These are phyloP conservation scores for Crithidia fasciculata DNA, from an alignment of 208 protist species.

Conservation along the genomic window DNA sequence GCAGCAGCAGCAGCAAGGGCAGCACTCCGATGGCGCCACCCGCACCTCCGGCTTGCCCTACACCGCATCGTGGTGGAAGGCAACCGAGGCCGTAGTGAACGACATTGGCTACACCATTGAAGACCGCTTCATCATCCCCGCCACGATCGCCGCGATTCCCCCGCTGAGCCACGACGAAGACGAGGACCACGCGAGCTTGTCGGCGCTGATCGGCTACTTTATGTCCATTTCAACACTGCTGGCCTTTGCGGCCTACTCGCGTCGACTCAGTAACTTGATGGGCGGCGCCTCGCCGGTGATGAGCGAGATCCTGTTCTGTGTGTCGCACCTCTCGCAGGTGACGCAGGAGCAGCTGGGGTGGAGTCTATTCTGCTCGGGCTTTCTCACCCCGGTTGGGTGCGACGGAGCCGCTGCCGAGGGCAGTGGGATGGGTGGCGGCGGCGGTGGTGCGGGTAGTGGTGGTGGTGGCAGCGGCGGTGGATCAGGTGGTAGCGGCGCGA, in stretches of 20 bases:
- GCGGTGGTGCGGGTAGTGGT: neutral
- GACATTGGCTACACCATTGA: conserved; percentile 28
- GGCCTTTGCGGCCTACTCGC: conserved; percentile 22
- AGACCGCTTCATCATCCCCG: conserved; percentile 31
- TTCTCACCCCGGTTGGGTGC: conserved; percentile 12
- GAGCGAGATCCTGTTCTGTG: conserved; percentile 32
- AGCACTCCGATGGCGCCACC: neutral
- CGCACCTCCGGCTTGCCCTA: neutral
- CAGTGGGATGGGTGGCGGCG: neutral
- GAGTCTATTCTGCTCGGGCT: conserved; percentile 27
- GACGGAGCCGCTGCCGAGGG: conserved; percentile 16
- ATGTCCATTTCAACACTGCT: conserved; percentile 15
- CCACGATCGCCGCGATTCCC: conserved; percentile 9
- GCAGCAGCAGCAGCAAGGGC: neutral
- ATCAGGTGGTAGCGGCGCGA: neutral
- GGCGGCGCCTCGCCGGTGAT: conserved; percentile 34
- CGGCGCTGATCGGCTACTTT: conserved; percentile 22
- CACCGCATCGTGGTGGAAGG: neutral
- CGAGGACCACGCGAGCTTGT: neutral
- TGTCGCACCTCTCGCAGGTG: conserved; percentile 32
- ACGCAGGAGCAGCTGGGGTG: conserved; percentile 44
- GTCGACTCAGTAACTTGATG: conserved; percentile 30
- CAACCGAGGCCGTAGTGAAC: neutral
- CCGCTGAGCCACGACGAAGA: neutral
- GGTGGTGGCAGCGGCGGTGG: neutral